Evolutionary conservation across 129 eudicot species (phyloP).

Genomic region (Centella asiatica): DNA sequence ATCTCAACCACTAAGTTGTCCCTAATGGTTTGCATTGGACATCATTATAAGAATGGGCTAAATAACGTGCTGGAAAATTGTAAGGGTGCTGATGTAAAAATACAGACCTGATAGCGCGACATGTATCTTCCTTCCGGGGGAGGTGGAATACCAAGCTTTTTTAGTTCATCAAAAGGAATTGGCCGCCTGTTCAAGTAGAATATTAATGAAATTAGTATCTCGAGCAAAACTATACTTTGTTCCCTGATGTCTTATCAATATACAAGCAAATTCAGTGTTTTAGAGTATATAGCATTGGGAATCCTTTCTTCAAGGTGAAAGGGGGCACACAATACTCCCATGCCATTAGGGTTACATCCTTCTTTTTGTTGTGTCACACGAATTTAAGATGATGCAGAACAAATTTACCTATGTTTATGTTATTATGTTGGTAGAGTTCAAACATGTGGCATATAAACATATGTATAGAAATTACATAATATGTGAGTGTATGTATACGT

Average conservation of each 20-base stretch:
- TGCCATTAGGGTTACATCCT: neutral
- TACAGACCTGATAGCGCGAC: constrained; percentile 77
- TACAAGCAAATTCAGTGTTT: neutral
- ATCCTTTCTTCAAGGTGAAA: no score
- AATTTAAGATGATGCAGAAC: neutral
- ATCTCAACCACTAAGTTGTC: neutral
- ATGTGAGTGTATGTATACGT: no score
- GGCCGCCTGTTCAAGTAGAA: constrained; percentile 48
- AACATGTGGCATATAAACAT: neutral
- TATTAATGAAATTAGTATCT: neutral
- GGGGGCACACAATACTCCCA: neutral
- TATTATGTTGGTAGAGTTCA: neutral
- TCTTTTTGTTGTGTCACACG: neutral
- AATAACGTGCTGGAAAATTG: neutral
- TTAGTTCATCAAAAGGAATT: constrained; percentile 77
- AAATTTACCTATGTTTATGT: neutral
- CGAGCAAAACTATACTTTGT: neutral
- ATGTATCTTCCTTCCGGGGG: constrained; percentile 97
- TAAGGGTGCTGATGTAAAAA: neutral
- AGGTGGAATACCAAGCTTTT: constrained; percentile 83
- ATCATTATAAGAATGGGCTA: neutral
- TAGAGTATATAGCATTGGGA: no score
- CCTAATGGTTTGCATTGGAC: neutral
- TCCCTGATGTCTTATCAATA: neutral
- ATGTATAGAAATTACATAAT: neutral